These are phyloP conservation scores for Fusarium miscanthi DNA, from an alignment of 2,329 filamentous ascomycete species.

Conservation along the genomic window DNA sequence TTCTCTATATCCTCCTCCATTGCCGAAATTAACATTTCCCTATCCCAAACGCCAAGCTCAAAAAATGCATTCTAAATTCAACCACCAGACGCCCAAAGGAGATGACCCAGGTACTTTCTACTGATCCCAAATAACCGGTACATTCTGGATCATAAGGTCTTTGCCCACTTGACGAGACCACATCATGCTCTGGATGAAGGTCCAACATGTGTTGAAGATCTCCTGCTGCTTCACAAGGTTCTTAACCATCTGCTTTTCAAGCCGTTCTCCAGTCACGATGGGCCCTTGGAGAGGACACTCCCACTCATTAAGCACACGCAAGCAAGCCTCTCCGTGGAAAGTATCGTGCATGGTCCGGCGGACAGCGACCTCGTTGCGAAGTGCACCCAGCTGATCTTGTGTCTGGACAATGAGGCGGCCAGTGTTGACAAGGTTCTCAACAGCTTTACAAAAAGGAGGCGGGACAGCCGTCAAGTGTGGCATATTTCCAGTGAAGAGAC, in stretches of 20 bases:
- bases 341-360: slow-evolving; percentile 1
- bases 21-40: background rate
- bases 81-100: background rate
- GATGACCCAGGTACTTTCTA: background rate
- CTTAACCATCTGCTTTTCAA: background rate
- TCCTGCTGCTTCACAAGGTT: slow-evolving; percentile 5
- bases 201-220: slow-evolving; percentile 12
- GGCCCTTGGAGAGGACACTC: slow-evolving; percentile 12
- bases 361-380: background rate
- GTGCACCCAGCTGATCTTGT: background rate
- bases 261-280: slow-evolving; percentile 4
- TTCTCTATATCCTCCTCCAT: background rate
- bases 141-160: background rate
- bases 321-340: slow-evolving; percentile 22
- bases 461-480: background rate
- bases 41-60: background rate
- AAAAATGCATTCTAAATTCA: background rate
- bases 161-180: background rate
- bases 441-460: background rate
- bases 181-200: slow-evolving; percentile 5
- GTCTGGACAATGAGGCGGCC: slow-evolving; percentile 14
- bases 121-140: background rate
- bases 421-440: slow-evolving; percentile 5
- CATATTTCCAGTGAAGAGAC: slow-evolving; percentile 7
- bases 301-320: slow-evolving; percentile 30